Evolutionary conservation across 164 flowering plant species (phyloP).

Genomic region (Stephania japonica): DNA sequence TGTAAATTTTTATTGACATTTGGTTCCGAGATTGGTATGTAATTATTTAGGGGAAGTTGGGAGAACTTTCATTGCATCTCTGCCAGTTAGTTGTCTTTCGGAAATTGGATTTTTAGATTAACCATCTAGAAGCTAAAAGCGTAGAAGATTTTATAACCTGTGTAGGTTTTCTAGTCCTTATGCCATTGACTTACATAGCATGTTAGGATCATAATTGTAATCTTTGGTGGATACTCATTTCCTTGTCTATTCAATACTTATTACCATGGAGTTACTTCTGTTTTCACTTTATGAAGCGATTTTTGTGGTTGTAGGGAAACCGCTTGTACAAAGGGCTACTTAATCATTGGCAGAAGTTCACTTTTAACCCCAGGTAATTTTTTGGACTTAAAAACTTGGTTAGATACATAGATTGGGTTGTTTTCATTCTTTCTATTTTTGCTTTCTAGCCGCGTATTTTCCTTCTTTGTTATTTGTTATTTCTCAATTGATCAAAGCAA

Average conservation of each 20-base stretch:
- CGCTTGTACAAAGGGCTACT: conserved; percentile 87
- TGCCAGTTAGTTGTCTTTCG: too few species aligned
- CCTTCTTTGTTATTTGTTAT: not conserved
- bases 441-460: not conserved
- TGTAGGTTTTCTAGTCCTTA: too few species aligned
- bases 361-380: too few species aligned
- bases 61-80: too few species aligned
- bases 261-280: not conserved
- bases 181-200: not conserved
- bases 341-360: conserved; percentile 95
- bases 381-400: not conserved
- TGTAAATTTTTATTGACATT: too few species aligned
- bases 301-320: conserved; percentile 53
- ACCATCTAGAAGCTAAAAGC: too few species aligned
- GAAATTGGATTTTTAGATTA: too few species aligned
- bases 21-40: too few species aligned
- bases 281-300: conserved; percentile 5
- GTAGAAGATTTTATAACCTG: too few species aligned
- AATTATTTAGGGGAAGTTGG: too few species aligned
- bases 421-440: not conserved
- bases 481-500: not conserved
- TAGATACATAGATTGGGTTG: not conserved
- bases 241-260: conserved; percentile 7
- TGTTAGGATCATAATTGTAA: not conserved
- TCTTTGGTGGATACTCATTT: not conserved